Evolutionary conservation across 805 yeast genomes (phyloP).

Genomic region (Teunomyces pallodes): DNA sequence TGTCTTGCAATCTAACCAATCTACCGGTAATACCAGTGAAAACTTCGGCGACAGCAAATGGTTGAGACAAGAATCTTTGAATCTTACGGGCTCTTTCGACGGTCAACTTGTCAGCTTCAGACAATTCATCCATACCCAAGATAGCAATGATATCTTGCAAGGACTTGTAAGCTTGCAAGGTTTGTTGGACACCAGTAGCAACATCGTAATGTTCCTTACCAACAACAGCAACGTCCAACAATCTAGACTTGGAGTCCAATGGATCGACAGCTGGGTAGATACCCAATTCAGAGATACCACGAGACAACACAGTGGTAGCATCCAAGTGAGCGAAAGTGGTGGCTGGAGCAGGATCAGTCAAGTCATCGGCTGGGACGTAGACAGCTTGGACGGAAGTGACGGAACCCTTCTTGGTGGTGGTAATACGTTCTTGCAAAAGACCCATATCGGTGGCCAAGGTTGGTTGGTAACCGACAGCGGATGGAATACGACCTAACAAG

Average conservation of each 20-base stretch:
- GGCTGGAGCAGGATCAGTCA: slow-evolving; percentile 99
- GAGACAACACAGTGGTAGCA: slow-evolving; percentile 99
- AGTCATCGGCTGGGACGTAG: slow-evolving; percentile 99
- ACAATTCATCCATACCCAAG: slow-evolving; percentile 99
- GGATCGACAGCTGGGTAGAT: slow-evolving; percentile 99
- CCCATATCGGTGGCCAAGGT: slow-evolving; percentile 99
- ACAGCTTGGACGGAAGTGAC: slow-evolving; percentile 99
- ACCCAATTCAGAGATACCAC: slow-evolving; percentile 99
- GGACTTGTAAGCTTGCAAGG: slow-evolving; percentile 99
- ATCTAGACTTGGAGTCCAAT: slow-evolving; percentile 98
- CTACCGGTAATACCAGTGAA: slow-evolving; percentile 99
- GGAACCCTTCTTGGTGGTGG: slow-evolving; percentile 99
- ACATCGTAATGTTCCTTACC: slow-evolving; percentile 98
- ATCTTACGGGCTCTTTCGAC: slow-evolving; percentile 99
- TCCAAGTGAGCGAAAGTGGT: slow-evolving; percentile 99
- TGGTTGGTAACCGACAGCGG: slow-evolving; percentile 99
- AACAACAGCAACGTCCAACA: slow-evolving; percentile 93
- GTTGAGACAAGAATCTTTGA: slow-evolving; percentile 99
- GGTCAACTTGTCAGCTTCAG: slow-evolving; percentile 96
- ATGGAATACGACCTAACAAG: slow-evolving; percentile 99
- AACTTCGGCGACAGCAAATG: slow-evolving; percentile 99
- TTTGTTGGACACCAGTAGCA: slow-evolving; percentile 94
- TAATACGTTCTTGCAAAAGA: slow-evolving; percentile 99
- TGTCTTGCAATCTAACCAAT: slow-evolving; percentile 94
- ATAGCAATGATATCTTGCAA: slow-evolving; percentile 99